Evolutionary conservation across 176 grass and related monocot species (phyloP), one percentile per base, ranked within the genome.

Genomic region (Lolium perenne): DNA sequence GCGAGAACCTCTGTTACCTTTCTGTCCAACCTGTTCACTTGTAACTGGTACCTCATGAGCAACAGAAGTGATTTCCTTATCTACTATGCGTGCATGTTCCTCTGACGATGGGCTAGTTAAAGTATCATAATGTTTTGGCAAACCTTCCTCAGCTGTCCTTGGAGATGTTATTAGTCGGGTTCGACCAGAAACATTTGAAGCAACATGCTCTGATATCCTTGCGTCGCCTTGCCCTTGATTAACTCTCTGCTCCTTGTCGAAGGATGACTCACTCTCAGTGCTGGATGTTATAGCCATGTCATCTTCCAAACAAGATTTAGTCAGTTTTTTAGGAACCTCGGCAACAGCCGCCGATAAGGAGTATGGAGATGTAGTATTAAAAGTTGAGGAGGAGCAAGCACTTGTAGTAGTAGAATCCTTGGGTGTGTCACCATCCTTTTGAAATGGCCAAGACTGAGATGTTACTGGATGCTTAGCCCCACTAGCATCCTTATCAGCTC

Each of bases 401-500:
- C 80, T 74, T 80, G 75, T 76, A 67, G 48, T 38, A 49, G 75
- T 38, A 1, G 63, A 70, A 77, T 81, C 77, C 81, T 82, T 43
- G 41, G 88, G 78, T 71, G 63, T 43, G 53, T 41, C 82, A 73
- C 25, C 62, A 74, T 89, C 90, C 67, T 88, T 95, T 80, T 86
- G 86, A 85, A 81, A 87, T 35, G 87, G 47, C 80, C 48, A 82
- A 48, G 89, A 61, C 11, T 62, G 58, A 71, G 86, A 84, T 84
- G 85, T 92, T 20, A 58, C 85, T 71, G 74, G 82, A 66, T 92
- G 88, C 68, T 88, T 88, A 55, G 81, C 78, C 8, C 56, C 83
- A 81, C 32, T 78, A 76, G 82, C 63, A 17, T 93, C 89, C 46
- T 84, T 73, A 12, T 90, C 88, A 71, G 71, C 54, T 86, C 89